Conservation (phyloP, 2,329 filamentous ascomycete species). For the Arthroderma sp. region DNA sequence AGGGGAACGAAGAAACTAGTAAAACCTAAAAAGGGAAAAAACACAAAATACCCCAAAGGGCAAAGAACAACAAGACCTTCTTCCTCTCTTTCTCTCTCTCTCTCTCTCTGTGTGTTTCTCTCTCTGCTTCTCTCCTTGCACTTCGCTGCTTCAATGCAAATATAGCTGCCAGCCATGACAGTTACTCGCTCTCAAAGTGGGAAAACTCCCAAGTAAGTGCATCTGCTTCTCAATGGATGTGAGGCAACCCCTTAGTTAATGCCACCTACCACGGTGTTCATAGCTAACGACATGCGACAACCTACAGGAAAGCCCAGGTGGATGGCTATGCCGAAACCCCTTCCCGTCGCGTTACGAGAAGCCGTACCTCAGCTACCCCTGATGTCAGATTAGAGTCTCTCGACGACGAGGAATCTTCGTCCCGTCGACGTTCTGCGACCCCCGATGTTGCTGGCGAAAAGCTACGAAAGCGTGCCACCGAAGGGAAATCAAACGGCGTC, state of each 20-base stretch:
- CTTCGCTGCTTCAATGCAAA: background rate
- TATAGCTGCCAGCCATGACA: conserved; percentile 22
- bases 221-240: conserved; percentile 4
- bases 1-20: no score
- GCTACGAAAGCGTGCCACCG: conserved; percentile 5
- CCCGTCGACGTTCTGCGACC: conserved; percentile 10
- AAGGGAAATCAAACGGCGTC: conserved; percentile 7
- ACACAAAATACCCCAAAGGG: no score
- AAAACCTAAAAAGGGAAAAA: no score
- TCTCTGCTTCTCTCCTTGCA: background rate
- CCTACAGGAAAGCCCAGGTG: conserved; percentile 37
- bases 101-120: background rate
- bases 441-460: conserved; percentile 12
- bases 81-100: background rate
- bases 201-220: conserved; percentile 37
- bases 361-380: conserved; percentile 23
- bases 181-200: conserved; percentile 39
- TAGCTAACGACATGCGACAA: background rate
- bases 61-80: no score
- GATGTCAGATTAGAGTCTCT: conserved; percentile 15
- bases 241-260: background rate
- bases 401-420: background rate
- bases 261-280: background rate
- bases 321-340: conserved; percentile 42
- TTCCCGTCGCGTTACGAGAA: conserved; percentile 31